phyloP scores from a whole-genome alignment of 176 grass and related monocot genomes.

The Phoenix roebelenii region DNA sequence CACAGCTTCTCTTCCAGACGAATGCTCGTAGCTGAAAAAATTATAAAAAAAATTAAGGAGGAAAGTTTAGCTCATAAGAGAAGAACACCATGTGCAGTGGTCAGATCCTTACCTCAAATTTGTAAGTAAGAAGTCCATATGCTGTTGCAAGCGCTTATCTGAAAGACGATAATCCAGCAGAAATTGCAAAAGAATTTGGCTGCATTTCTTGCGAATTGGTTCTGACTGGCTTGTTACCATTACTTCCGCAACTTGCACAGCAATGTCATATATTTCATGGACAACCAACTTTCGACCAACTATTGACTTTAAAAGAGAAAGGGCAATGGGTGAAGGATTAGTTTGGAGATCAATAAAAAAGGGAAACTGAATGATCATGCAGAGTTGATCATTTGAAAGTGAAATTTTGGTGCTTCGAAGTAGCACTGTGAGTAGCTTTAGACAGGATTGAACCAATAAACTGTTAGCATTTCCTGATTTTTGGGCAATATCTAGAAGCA shows the following conservation, averaged over 20 bases:
- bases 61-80: slow-evolving; percentile 1
- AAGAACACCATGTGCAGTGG: background rate
- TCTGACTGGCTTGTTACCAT: slow-evolving; percentile 83
- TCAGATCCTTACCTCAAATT: slow-evolving; percentile 61
- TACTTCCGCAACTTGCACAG: slow-evolving; percentile 66
- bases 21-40: slow-evolving; percentile 70
- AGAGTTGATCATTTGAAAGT: slow-evolving; percentile 69
- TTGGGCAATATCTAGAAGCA: slow-evolving; percentile 76
- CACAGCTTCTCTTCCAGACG: slow-evolving; percentile 83
- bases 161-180: slow-evolving; percentile 79
- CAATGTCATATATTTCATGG: slow-evolving; percentile 91
- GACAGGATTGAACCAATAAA: slow-evolving; percentile 67
- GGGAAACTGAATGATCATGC: slow-evolving; percentile 61
- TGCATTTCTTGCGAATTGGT: slow-evolving; percentile 64
- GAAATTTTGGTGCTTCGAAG: slow-evolving; percentile 65
- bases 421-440: slow-evolving; percentile 68
- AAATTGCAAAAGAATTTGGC: slow-evolving; percentile 81
- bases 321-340: slow-evolving; percentile 71
- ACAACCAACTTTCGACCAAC: slow-evolving; percentile 66
- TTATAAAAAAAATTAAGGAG: slow-evolving; percentile 12
- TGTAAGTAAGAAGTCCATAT: slow-evolving; percentile 85
- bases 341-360: slow-evolving; percentile 89
- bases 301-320: slow-evolving; percentile 86
- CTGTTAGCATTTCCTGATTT: slow-evolving; percentile 63
- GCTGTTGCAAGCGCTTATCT: slow-evolving; percentile 77